A percentile compares a stretch with the other conserved stretches of the same genome.
These are phyloP conservation scores for Eucalyptus paniculata DNA, from an alignment of 345 rosid genomes.

Conservation along the genomic window DNA sequence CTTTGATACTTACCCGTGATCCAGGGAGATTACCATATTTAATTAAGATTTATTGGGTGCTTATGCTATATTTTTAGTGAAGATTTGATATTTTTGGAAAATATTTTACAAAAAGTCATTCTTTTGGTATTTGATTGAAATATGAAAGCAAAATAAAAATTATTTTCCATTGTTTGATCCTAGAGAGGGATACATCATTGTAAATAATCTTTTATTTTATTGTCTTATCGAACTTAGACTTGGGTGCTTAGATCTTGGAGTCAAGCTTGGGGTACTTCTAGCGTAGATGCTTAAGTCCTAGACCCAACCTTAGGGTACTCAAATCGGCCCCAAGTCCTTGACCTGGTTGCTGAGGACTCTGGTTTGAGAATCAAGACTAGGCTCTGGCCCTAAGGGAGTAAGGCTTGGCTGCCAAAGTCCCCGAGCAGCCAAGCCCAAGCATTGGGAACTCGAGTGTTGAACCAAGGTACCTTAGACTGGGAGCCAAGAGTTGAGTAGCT, in stretches of 20 bases:
- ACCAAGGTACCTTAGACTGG: accelerated
- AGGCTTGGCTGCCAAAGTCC: background rate
- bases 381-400: accelerated
- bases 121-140: background rate
- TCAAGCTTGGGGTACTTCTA: background rate
- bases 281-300: background rate
- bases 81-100: background rate
- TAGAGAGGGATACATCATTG: background rate
- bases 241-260: too few species aligned
- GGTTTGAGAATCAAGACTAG: background rate
- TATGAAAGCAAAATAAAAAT: background rate
- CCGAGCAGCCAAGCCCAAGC: background rate
- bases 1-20: background rate
- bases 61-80: background rate
- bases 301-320: background rate
- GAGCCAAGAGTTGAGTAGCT: background rate
- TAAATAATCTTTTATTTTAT: background rate
- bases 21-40: background rate
- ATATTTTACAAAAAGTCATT: background rate
- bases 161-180: background rate
- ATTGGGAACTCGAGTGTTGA: background rate
- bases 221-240: background rate
- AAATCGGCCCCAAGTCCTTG: accelerated
- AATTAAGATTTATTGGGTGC: background rate
- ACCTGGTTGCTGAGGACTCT: background rate